Base-by-base conservation (phyloP, 495 filamentous ascomycete genomes). In the Penicillium malachiteum region DNA sequence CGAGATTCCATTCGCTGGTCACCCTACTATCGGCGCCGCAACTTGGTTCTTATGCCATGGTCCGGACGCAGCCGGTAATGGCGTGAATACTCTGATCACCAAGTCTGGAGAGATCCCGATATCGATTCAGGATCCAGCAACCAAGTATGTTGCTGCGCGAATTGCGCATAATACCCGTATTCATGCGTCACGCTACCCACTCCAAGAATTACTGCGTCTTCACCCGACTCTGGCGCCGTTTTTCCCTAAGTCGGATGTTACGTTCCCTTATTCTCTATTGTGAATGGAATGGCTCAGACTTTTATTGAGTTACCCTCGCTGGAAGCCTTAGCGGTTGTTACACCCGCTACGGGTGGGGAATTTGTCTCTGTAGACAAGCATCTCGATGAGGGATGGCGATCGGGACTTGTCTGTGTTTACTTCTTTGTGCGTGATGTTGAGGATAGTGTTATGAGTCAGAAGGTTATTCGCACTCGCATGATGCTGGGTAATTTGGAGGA, bases 1-100 rank as follows among this genome's bases (percentile, higher is more conserved):
- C 10, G 88, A 92, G 63, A 65, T 92, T 12, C 83, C 85, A 3
- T 92, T 91, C 59, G 88, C 89, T 0, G 89, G 89, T 8, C 89
- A 92, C 66, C 89, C 89, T 0, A 91, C 86, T 41, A 83, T 93
- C 56, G 89, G 89, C 50, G 77, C 85, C 2, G 82, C 85, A 3
- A 78, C 78, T 45, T 81, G 86, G 74, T 71, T 72, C 55, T 57
- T 76, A 1, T 56, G 53, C 14, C 64, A 71, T 74, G 48, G 65
- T 63, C 56, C 76, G 17, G 50, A 72, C 12, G 61, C 67, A 32
- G 56, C 65, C 5, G 38, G 65, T 61, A 57, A 60, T 14, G 50
- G 52, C 12, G 41, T 65, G 59, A 71, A 75, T 32, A 61, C 70
- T 16, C 72, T 88, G 8, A 52, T 77, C 18, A 85, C 84, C 39